Conservation (phyloP, 495 filamentous ascomycete species). For the Penicillium psychrofluorescens region DNA sequence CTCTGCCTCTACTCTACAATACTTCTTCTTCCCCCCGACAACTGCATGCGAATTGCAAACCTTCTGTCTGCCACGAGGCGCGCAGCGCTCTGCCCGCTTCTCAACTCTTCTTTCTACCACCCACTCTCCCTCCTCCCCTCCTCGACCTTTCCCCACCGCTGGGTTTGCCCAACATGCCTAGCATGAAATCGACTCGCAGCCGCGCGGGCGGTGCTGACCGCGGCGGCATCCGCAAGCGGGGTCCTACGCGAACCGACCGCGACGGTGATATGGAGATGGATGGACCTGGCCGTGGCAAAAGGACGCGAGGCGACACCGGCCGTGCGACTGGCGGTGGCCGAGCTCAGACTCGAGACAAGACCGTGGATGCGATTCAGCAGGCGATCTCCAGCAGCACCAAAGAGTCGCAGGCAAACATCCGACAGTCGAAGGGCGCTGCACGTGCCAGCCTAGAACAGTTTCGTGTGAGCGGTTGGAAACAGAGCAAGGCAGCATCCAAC, state of each 20-base stretch:
- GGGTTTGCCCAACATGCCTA: constrained; percentile 22
- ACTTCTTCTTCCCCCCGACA: background rate
- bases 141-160: constrained; percentile 3
- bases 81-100: constrained; percentile 17
- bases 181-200: constrained; percentile 22
- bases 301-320: constrained; percentile 29
- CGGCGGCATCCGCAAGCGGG: constrained; percentile 69
- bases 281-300: constrained; percentile 30
- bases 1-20: background rate
- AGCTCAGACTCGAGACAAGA: constrained; percentile 19
- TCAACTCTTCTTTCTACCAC: constrained; percentile 1
- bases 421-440: constrained; percentile 19
- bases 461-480: constrained; percentile 61
- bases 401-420: constrained; percentile 30
- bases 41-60: constrained; percentile 15
- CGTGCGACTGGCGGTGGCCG: constrained; percentile 17
- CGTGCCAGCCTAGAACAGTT: constrained; percentile 29
- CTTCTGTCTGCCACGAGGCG: constrained; percentile 17
- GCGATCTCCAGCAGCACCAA: constrained; percentile 30
- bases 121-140: background rate
- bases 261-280: constrained; percentile 86
- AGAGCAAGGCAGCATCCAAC: constrained; percentile 66
- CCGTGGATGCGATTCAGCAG: constrained; percentile 31
- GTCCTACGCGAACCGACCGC: constrained; percentile 51
- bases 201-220: constrained; percentile 32